Conservation (phyloP, 768 basidiomycete genomes). For the Pleurotus eryngii region DNA sequence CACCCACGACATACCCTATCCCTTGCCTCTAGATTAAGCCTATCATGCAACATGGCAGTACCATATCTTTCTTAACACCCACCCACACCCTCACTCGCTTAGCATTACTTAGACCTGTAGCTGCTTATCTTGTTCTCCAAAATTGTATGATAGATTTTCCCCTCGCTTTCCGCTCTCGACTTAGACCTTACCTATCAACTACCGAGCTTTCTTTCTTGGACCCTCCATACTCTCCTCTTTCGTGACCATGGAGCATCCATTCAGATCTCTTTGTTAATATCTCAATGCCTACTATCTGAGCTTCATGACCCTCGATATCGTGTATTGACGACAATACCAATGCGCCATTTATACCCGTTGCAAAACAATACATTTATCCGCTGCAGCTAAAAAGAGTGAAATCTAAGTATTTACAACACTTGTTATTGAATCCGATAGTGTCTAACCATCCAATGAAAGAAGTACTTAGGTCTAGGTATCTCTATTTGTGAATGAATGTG, state of each 20-base stretch:
- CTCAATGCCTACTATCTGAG: no score
- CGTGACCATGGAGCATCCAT: not conserved
- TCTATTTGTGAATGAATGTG: no score
- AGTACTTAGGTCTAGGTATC: no score
- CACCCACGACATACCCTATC: not conserved
- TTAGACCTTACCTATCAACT: not conserved
- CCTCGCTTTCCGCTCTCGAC: not conserved
- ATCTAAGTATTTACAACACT: no score
- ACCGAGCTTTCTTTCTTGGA: not conserved
- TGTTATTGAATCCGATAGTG: not conserved
- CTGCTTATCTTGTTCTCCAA: not conserved
- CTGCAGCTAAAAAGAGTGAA: no score
- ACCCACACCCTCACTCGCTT: not conserved
- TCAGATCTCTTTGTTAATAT: not conserved
- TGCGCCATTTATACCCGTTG: no score
- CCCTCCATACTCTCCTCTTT: not conserved
- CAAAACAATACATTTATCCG: no score
- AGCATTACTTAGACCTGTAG: conserved; percentile 2
- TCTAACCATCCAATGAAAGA: not conserved
- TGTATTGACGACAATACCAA: no score
- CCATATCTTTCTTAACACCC: not conserved
- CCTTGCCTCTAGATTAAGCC: conserved; percentile 4
- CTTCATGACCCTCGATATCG: no score
- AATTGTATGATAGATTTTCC: conserved; percentile 6
- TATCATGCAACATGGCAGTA: not conserved